A percentile compares a stretch with the other conserved stretches of the same genome.
phyloP scores from a whole-genome alignment of 1,139 yeast genomes.

The Diutina pseudorugosa region DNA sequence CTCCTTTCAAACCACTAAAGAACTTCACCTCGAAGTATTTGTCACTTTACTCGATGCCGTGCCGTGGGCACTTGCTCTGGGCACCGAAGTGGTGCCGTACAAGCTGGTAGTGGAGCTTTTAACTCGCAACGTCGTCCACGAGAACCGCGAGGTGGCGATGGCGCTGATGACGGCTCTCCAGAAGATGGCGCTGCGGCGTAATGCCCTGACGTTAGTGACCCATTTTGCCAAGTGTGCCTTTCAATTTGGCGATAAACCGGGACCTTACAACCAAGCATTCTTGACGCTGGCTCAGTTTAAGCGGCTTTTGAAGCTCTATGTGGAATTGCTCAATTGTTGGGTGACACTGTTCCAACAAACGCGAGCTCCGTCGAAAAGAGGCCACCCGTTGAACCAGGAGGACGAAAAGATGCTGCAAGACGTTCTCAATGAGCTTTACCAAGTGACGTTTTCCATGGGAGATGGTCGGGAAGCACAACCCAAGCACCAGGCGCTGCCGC shows the following conservation, averaged over 20 bases:
- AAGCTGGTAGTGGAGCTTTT: slow-evolving; percentile 60
- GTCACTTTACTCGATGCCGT: slow-evolving; percentile 56
- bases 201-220: slow-evolving; percentile 61
- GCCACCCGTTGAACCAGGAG: slow-evolving; percentile 4
- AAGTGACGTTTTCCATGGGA: slow-evolving; percentile 27
- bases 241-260: slow-evolving; percentile 57
- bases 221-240: slow-evolving; percentile 73
- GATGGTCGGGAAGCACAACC: slow-evolving; percentile 14
- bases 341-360: slow-evolving; percentile 37
- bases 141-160: slow-evolving; percentile 44
- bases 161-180: slow-evolving; percentile 57
- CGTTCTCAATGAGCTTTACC: slow-evolving; percentile 31
- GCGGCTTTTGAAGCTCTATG: slow-evolving; percentile 53
- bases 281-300: slow-evolving; percentile 49
- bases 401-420: slow-evolving; percentile 30
- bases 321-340: slow-evolving; percentile 77
- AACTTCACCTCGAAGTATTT: slow-evolving; percentile 46
- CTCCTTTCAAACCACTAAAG: slow-evolving; percentile 18
- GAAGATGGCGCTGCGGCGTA: slow-evolving; percentile 52
- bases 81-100: slow-evolving; percentile 28
- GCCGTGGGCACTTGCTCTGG: slow-evolving; percentile 51
- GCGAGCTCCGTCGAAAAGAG: not conserved
- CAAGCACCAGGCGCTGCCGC: slow-evolving; percentile 12
- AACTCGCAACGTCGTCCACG: slow-evolving; percentile 65
- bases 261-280: slow-evolving; percentile 39